phyloP scores from a whole-genome alignment of 2,329 filamentous ascomycete genomes.

The Colletotrichum brevisporum region DNA sequence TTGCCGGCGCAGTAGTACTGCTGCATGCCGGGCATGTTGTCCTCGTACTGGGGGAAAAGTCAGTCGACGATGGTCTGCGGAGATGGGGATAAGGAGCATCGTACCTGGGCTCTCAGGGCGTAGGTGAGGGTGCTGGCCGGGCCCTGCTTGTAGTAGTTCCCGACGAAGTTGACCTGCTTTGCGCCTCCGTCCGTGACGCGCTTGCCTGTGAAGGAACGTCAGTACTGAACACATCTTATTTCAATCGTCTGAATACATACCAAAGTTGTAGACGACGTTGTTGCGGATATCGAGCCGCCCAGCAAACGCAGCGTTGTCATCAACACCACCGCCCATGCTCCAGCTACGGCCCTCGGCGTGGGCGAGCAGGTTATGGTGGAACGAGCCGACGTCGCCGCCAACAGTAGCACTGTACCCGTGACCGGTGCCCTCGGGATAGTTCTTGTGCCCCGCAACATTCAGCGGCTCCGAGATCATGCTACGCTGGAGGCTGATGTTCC shows the following conservation, averaged over 20 bases:
- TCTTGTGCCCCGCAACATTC: slow-evolving; percentile 53
- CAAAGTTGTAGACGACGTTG: slow-evolving; percentile 55
- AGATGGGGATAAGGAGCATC: background rate
- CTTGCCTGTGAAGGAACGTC: slow-evolving; percentile 7
- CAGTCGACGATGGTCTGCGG: background rate
- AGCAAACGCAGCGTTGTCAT: slow-evolving; percentile 48
- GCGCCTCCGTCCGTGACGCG: slow-evolving; percentile 52
- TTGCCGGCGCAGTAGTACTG: slow-evolving; percentile 52
- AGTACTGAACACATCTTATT: too few species aligned
- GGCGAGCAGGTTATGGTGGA: slow-evolving; percentile 52
- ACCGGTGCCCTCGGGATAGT: slow-evolving; percentile 50
- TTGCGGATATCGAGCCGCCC: slow-evolving; percentile 52
- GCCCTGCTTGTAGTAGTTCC: slow-evolving; percentile 51
- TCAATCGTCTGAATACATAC: slow-evolving; percentile 24
- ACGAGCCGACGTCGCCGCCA: slow-evolving; percentile 51
- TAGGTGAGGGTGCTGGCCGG: slow-evolving; percentile 48
- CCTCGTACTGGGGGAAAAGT: slow-evolving; percentile 45
- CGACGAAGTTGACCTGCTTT: slow-evolving; percentile 51
- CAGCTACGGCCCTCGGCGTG: slow-evolving; percentile 51
- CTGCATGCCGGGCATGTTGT: slow-evolving; percentile 49
- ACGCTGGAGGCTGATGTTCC: slow-evolving; percentile 53
- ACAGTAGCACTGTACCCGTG: slow-evolving; percentile 48
- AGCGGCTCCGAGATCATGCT: slow-evolving; percentile 54
- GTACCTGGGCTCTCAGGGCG: slow-evolving; percentile 44
- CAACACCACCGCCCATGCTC: slow-evolving; percentile 52